A percentile compares a stretch with the other conserved stretches of the same genome.
phyloP scores from a whole-genome alignment of 2,329 filamentous ascomycete species.

The Ophiosphaerella korrae region DNA sequence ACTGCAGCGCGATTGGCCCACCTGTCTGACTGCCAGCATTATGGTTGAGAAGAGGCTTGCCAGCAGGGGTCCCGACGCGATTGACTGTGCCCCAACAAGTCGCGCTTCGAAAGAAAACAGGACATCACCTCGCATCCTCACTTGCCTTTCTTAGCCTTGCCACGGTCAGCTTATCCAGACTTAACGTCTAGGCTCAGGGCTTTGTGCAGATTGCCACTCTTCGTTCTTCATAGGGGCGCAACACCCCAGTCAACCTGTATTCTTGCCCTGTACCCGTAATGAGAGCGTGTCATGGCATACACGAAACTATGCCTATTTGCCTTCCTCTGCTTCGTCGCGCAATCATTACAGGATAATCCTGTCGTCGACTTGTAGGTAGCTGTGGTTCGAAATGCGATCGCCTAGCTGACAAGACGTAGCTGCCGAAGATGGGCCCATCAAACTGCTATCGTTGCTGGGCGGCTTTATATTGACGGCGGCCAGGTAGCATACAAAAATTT shows the following conservation, averaged over 20 bases:
- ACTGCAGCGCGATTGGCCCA: constrained; percentile 28
- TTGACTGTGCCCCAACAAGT: constrained; percentile 17
- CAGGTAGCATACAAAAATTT: constrained; percentile 39
- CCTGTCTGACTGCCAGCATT: constrained; percentile 28
- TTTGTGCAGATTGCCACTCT: constrained; percentile 12
- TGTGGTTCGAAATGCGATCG: neutral
- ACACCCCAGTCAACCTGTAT: constrained; percentile 20
- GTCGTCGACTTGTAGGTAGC: constrained; percentile 54
- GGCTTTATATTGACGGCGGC: constrained; percentile 65
- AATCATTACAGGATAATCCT: constrained; percentile 52
- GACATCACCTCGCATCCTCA: constrained; percentile 20
- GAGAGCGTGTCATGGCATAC: constrained; percentile 40
- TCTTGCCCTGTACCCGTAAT: constrained; percentile 24
- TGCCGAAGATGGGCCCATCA: constrained; percentile 60
- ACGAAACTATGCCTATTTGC: constrained; percentile 32
- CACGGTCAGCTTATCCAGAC: constrained; percentile 23
- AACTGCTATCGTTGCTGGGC: constrained; percentile 63
- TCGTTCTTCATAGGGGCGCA: neutral
- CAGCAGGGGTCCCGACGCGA: constrained; percentile 28
- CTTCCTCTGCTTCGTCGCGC: constrained; percentile 32
- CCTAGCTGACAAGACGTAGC: constrained; percentile 6
- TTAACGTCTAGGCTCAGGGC: constrained; percentile 12
- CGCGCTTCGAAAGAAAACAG: constrained; percentile 27
- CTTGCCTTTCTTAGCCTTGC: constrained; percentile 35
- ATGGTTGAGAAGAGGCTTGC: constrained; percentile 30